A percentile compares a stretch with the other conserved stretches of the same genome.
phyloP scores from a whole-genome alignment of 108 stramenopile genomes.

The Aurantiochytrium sp. region DNA sequence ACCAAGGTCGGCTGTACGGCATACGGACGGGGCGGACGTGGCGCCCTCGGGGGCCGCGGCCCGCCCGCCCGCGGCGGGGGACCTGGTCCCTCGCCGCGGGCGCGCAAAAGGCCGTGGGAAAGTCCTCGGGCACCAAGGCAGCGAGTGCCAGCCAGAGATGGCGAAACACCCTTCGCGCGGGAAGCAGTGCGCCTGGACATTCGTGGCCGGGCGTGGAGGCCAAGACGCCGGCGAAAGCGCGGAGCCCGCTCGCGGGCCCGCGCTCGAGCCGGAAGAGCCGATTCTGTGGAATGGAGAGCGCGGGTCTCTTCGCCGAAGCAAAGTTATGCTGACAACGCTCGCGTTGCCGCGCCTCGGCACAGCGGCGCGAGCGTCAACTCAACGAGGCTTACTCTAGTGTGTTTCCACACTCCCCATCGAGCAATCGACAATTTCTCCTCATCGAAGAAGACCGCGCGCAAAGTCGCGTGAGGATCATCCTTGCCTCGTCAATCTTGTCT shows the following conservation, averaged over 20 bases:
- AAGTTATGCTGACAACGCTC: not conserved
- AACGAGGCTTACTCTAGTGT: constrained; percentile 33
- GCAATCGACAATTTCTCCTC: no score
- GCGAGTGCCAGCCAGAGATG: constrained; percentile 26
- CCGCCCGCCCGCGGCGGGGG: not conserved
- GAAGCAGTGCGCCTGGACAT: not conserved
- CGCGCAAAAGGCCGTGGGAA: constrained; percentile 23
- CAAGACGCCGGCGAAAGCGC: not conserved
- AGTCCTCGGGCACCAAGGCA: constrained; percentile 32
- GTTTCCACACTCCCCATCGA: not conserved
- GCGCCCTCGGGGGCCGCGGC: no score
- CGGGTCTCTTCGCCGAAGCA: constrained; percentile 23
- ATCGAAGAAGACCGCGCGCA: no score
- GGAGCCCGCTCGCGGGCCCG: no score
- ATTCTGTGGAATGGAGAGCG: not conserved
- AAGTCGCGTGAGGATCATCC: not conserved
- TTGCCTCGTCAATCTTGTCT: no score
- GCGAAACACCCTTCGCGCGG: not conserved
- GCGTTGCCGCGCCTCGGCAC: not conserved
- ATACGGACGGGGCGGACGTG: not conserved
- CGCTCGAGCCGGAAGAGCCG: not conserved
- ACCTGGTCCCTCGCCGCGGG: no score
- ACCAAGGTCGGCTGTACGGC: not conserved
- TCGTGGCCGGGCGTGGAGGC: not conserved
- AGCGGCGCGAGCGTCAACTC: not conserved